A percentile compares a stretch with the other conserved stretches of the same genome.
phyloP scores from a whole-genome alignment of 345 rosid species.

The Kandelia obovata region DNA sequence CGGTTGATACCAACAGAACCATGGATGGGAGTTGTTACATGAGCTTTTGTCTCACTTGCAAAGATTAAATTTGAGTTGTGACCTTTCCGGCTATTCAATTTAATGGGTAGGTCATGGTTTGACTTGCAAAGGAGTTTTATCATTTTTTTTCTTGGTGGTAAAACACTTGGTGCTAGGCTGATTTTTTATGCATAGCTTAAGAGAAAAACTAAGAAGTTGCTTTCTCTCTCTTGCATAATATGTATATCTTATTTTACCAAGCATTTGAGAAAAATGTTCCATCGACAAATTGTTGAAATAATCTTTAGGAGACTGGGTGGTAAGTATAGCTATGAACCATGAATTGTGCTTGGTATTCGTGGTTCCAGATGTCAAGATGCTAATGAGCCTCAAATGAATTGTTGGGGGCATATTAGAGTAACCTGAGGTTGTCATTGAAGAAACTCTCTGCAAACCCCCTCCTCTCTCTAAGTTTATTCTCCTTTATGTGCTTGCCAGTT shows the following conservation, averaged over 20 bases:
- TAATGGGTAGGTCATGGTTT: slow-evolving; percentile 68
- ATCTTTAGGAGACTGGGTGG: no score
- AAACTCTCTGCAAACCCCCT: no score
- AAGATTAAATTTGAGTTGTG: slow-evolving; percentile 56
- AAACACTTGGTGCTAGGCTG: background rate
- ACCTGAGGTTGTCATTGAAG: no score
- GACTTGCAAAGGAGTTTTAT: background rate
- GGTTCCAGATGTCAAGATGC: background rate
- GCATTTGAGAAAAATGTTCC: background rate
- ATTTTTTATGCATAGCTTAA: background rate
- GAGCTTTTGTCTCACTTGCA: slow-evolving; percentile 98
- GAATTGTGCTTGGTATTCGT: background rate
- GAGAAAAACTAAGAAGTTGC: background rate
- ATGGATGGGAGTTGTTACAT: slow-evolving; percentile 88
- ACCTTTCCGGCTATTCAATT: slow-evolving; percentile 87
- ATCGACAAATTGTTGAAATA: no score
- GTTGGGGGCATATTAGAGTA: background rate
- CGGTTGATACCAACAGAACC: slow-evolving; percentile 85
- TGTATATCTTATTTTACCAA: background rate
- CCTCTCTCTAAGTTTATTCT: background rate
- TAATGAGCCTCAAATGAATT: background rate
- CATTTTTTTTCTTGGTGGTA: background rate
- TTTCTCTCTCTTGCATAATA: background rate
- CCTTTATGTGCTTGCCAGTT: background rate
- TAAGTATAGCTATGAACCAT: no score